These are phyloP conservation scores for Suillus weaverae DNA, from an alignment of 768 basidiomycete genomes.

Conservation along the genomic window DNA sequence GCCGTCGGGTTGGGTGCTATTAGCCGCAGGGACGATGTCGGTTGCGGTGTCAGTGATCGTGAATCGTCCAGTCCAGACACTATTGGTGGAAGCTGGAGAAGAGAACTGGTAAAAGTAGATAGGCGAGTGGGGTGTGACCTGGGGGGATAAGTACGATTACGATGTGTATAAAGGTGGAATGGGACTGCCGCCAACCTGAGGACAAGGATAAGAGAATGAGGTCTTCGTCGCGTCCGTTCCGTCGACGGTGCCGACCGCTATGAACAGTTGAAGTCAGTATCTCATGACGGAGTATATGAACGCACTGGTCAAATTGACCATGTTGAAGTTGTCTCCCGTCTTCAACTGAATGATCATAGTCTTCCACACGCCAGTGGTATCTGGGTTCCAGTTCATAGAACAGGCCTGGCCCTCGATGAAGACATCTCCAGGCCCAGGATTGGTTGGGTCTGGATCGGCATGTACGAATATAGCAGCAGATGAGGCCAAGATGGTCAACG, in stretches of 20 bases:
- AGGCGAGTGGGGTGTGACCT: slow-evolving; percentile 63
- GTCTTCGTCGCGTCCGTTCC: slow-evolving; percentile 52
- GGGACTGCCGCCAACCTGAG: slow-evolving; percentile 45
- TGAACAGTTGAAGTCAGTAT: slow-evolving; percentile 3
- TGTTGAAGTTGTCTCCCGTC: slow-evolving; percentile 71
- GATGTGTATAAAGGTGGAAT: slow-evolving; percentile 2
- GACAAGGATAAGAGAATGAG: slow-evolving; percentile 61
- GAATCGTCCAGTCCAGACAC: slow-evolving; percentile 76
- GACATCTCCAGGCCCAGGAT: slow-evolving; percentile 57
- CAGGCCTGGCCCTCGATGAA: slow-evolving; percentile 62
- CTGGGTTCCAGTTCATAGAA: slow-evolving; percentile 57
- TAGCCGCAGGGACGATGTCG: slow-evolving; percentile 45
- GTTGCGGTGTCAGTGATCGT: slow-evolving; percentile 59
- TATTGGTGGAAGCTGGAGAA: slow-evolving; percentile 37
- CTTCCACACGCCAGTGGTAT: slow-evolving; percentile 63
- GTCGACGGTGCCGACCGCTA: slow-evolving; percentile 67
- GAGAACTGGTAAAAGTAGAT: slow-evolving; percentile 86
- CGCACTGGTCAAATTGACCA: slow-evolving; percentile 69
- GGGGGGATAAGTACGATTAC: slow-evolving; percentile 1
- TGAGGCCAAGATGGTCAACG: slow-evolving; percentile 25
- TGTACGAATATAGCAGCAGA: slow-evolving; percentile 39
- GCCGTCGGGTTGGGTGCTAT: slow-evolving; percentile 54
- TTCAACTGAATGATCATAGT: slow-evolving; percentile 76
- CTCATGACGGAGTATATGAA: slow-evolving; percentile 10
- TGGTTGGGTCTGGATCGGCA: slow-evolving; percentile 59